Conservation (phyloP, 192 early-diverging fungal species). For the Pilobolus umbonatus region DNA sequence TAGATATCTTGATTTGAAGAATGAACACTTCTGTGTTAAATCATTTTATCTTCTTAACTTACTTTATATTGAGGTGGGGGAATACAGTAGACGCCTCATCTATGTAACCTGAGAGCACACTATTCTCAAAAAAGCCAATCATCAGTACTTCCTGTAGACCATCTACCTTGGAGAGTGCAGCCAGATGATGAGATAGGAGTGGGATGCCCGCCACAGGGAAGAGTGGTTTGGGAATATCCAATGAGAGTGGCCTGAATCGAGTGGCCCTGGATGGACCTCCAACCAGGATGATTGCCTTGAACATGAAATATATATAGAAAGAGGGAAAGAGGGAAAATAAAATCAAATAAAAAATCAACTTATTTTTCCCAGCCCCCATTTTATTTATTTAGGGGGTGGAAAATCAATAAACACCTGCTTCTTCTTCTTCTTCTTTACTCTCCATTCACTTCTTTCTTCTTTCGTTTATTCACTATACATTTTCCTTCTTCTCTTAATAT, state of each 20-base stretch:
- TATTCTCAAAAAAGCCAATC: slow-evolving; percentile 96
- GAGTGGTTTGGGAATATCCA: slow-evolving; percentile 93
- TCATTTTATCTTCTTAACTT: slow-evolving; percentile 4
- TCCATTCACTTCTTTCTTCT: background rate
- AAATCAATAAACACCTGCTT: no score
- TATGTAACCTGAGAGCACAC: slow-evolving; percentile 85
- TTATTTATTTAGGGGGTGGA: no score
- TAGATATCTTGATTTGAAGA: slow-evolving; percentile 64
- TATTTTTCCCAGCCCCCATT: no score
- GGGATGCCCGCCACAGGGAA: slow-evolving; percentile 96
- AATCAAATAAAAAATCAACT: slow-evolving; percentile 1
- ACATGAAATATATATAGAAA: background rate
- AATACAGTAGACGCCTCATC: slow-evolving; percentile 83
- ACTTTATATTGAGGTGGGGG: slow-evolving; percentile 80
- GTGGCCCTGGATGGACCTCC: slow-evolving; percentile 96
- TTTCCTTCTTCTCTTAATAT: slow-evolving; percentile 1
- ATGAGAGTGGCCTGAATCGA: slow-evolving; percentile 93
- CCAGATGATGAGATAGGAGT: slow-evolving; percentile 95
- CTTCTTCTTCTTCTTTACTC: background rate
- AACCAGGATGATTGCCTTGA: slow-evolving; percentile 93
- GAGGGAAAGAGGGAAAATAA: background rate
- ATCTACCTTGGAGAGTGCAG: slow-evolving; percentile 81
- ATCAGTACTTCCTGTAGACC: slow-evolving; percentile 91
- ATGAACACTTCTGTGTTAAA: background rate
- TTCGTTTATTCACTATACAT: background rate